Evolutionary conservation across 2,329 filamentous ascomycete genomes (phyloP), one percentile per base, ranked within the genome.

Genomic region (Fusarium pseudonygamai): DNA sequence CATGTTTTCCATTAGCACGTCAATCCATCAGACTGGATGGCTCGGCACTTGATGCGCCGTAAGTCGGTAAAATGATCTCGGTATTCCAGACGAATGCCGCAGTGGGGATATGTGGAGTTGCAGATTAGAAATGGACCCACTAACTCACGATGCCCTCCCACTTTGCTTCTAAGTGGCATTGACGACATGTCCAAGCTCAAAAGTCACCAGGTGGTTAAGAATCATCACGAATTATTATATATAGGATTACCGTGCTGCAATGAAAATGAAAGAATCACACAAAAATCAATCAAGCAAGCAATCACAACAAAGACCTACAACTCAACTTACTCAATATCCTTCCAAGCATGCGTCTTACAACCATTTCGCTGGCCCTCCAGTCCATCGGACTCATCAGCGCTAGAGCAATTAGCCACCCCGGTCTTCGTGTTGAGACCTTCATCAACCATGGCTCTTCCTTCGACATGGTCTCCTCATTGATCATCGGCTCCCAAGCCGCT

Each of bases 191-290:
- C 18, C 7, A 37, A 37, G 20, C 18, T 26, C 7, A 20, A 7
- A 6, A 15, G 30, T 20, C 47, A 15, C 5, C 4, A 37, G 7
- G 5, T 4, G 16, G 8, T 9, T 12, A 15, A 15, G 0, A 52
- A 0, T 2, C 3, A 26, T 16, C 18, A 4, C 14, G 4, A 22
- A 16, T 15, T 26, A 16, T 6, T 52, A 28, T 37, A 53, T n/a
- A 53, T 37, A 53, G 14, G 12, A 12, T 6, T 20, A 6, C 2
- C 6, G 8, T 16, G 5, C 6, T 13, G 7, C 13, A 16, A 12
- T 26, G 3, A 2, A 6, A 14, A 50, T 0, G 0, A 50, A 32
- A 3, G 8, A n/a, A 3, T 4, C 14, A 28, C 2, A 12, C 7
- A 28, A 7, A 7, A 53, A 28, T 15, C 22, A 18, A 32, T 11